phyloP scores from a whole-genome alignment of 257 asterid genomes.

The Ehretia macrophylla region DNA sequence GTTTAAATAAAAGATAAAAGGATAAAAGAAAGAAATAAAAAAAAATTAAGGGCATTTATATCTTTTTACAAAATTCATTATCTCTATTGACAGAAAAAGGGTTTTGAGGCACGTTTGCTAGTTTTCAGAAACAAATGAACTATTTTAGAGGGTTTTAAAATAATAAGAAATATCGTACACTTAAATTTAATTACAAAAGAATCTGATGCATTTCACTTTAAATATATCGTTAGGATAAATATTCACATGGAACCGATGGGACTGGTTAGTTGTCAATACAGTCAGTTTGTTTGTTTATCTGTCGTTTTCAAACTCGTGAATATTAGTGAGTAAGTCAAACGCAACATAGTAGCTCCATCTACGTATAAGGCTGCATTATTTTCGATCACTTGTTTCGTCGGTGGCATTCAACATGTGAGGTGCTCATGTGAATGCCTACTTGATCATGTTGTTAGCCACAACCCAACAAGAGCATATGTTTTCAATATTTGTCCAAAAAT shows the following conservation, averaged over 20 bases:
- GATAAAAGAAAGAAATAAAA: no score
- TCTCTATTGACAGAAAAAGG: no score
- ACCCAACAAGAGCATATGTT: neutral
- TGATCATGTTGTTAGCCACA: neutral
- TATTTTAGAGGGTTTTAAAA: no score
- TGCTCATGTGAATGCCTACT: constrained; percentile 1
- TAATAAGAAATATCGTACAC: no score
- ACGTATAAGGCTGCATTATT: constrained; percentile 2
- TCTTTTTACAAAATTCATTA: no score
- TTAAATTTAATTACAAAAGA: no score
- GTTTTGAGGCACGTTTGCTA: no score
- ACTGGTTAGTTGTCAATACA: neutral
- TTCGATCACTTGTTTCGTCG: constrained; percentile 3
- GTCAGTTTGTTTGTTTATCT: constrained; percentile 6
- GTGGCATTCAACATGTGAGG: constrained; percentile 1
- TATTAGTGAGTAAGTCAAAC: neutral
- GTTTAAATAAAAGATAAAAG: no score
- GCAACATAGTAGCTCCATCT: constrained; percentile 1
- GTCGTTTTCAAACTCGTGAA: constrained; percentile 1
- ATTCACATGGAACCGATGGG: neutral
- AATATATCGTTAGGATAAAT: no score
- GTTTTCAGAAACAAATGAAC: no score
- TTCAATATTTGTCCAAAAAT: neutral
- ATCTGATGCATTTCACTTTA: no score
- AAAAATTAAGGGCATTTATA: no score